phyloP scores from a whole-genome alignment of 495 filamentous ascomycete genomes.

The Penicillium coprophilum region DNA sequence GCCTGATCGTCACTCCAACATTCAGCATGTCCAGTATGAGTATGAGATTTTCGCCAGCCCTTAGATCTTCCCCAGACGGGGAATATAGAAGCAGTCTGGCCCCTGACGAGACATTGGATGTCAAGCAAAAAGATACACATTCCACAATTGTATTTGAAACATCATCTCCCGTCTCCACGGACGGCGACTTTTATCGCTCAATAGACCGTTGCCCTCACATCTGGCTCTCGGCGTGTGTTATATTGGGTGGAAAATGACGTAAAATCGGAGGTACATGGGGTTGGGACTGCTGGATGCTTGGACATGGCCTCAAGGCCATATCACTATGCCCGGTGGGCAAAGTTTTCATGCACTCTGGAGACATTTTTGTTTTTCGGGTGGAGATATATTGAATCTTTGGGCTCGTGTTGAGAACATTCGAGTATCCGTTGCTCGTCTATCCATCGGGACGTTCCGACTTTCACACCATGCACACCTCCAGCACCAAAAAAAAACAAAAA shows the following conservation, averaged over 20 bases:
- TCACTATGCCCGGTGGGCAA: not conserved
- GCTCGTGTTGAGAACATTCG: not conserved
- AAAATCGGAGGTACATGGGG: not conserved
- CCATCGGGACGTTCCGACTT: constrained; percentile 11
- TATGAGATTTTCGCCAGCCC: constrained; percentile 22
- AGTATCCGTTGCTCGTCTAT: not conserved
- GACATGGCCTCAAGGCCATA: not conserved
- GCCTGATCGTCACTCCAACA: constrained; percentile 17
- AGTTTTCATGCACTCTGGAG: constrained; percentile 4
- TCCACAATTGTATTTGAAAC: constrained; percentile 16
- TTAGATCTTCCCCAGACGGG: constrained; percentile 6
- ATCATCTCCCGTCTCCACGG: constrained; percentile 14
- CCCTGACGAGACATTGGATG: constrained; percentile 1
- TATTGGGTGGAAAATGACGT: not conserved
- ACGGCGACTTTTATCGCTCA: not conserved
- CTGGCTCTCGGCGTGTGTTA: not conserved
- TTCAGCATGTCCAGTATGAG: constrained; percentile 18
- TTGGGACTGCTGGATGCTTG: not conserved
- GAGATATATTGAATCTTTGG: constrained; percentile 2
- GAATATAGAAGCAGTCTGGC: constrained; percentile 11
- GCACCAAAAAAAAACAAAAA: constrained; percentile 10
- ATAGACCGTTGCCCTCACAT: not conserved
- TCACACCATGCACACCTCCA: constrained; percentile 18
- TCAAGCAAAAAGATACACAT: constrained; percentile 15
- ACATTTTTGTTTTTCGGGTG: not conserved